Conservation (phyloP, 2,329 filamentous ascomycete species). For the Aspergillus sergii region DNA sequence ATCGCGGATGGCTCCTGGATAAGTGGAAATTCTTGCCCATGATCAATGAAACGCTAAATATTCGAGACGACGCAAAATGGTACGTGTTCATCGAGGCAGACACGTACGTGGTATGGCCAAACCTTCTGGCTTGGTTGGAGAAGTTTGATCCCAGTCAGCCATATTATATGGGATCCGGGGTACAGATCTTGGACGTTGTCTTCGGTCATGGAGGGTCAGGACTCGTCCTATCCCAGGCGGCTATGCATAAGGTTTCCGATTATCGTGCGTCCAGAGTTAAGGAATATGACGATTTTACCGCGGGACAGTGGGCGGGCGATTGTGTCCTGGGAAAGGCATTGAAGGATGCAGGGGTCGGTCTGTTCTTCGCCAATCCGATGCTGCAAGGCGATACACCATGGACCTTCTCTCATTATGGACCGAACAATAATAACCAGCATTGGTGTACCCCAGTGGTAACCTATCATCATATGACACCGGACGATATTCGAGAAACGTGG, state of each 20-base stretch:
- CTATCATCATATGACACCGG: background rate
- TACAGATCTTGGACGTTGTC: slow-evolving; percentile 40
- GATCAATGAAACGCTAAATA: slow-evolving; percentile 34
- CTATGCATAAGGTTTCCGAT: background rate
- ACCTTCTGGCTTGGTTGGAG: slow-evolving; percentile 53
- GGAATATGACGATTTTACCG: background rate
- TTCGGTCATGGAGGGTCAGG: slow-evolving; percentile 62
- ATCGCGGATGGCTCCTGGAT: slow-evolving; percentile 40
- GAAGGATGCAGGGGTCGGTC: background rate
- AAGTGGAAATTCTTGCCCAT: slow-evolving; percentile 66
- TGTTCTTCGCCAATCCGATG: background rate
- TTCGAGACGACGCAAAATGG: slow-evolving; percentile 48
- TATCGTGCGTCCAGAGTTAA: background rate
- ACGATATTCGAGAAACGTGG: background rate
- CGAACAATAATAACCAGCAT: background rate
- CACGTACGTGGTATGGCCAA: slow-evolving; percentile 59
- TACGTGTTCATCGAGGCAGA: slow-evolving; percentile 63
- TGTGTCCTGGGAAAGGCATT: background rate
- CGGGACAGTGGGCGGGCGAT: background rate
- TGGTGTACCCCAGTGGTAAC: background rate
- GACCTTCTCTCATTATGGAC: background rate
- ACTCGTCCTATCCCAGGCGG: slow-evolving; percentile 44
- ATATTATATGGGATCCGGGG: slow-evolving; percentile 57
- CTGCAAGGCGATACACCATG: background rate
- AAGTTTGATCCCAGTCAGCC: slow-evolving; percentile 47